These are phyloP conservation scores for Pleurotus cornucopiae DNA, from an alignment of 768 basidiomycete species.

Conservation along the genomic window DNA sequence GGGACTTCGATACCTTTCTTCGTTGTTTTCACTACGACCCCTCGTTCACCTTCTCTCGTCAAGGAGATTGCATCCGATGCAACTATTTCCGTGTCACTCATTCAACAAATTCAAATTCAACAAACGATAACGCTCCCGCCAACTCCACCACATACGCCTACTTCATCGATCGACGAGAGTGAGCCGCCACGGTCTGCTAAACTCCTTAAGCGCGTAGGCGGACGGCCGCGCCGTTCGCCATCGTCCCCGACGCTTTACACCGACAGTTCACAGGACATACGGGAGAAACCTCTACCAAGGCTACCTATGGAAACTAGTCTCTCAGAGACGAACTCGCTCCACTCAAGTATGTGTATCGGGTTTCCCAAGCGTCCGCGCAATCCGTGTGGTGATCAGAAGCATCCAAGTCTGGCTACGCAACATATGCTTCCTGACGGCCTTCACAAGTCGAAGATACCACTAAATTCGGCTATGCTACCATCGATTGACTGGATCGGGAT, in stretches of 20 bases:
- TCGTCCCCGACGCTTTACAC: conserved; percentile 11
- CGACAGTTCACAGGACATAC: conserved; percentile 15
- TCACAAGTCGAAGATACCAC: conserved; percentile 51
- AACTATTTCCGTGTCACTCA: conserved; percentile 62
- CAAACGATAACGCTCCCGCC: conserved; percentile 36
- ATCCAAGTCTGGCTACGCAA: conserved; percentile 43
- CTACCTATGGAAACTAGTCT: conserved; percentile 34
- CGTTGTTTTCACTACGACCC: conserved; percentile 66
- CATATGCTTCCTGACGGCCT: conserved; percentile 63
- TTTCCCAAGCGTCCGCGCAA: conserved; percentile 67
- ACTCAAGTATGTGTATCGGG: conserved; percentile 54
- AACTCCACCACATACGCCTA: conserved; percentile 46
- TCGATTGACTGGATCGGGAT: conserved; percentile 65
- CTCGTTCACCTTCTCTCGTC: conserved; percentile 48
- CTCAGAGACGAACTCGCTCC: conserved; percentile 40
- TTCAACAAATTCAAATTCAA: conserved; percentile 55
- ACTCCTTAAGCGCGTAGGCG: conserved; percentile 31
- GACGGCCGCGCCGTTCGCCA: conserved; percentile 20
- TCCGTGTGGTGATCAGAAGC: conserved; percentile 31
- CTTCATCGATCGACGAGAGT: conserved; percentile 39
- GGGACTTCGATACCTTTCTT: conserved; percentile 63
- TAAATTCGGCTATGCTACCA: conserved; percentile 59
- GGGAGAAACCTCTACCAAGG: conserved; percentile 39
- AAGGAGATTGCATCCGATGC: conserved; percentile 69
- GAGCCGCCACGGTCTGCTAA: conserved; percentile 18